These are phyloP conservation scores for Amanita jacksonii DNA, from an alignment of 768 basidiomycete genomes.

Conservation along the genomic window DNA sequence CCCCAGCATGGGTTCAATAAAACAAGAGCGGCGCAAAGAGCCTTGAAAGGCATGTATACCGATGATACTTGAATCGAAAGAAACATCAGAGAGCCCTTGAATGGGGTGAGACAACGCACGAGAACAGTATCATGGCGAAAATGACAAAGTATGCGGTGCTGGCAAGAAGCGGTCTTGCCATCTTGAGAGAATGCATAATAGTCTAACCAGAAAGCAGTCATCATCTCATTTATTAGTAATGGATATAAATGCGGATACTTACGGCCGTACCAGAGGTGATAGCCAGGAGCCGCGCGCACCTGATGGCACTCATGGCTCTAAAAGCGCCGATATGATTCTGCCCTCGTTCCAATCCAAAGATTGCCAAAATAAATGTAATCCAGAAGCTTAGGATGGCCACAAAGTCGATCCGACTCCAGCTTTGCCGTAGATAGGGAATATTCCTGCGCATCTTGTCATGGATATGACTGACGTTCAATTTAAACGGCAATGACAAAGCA, in stretches of 20 bases:
- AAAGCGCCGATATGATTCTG: slow-evolving; percentile 75
- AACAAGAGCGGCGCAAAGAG: slow-evolving; percentile 60
- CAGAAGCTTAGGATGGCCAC: slow-evolving; percentile 83
- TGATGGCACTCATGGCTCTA: slow-evolving; percentile 77
- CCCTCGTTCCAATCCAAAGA: slow-evolving; percentile 58
- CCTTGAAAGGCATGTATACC: slow-evolving; percentile 94
- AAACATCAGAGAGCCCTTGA: not conserved
- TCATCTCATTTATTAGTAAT: not conserved
- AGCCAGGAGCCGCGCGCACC: slow-evolving; percentile 73
- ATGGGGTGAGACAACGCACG: slow-evolving; percentile 36
- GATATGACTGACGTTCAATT: slow-evolving; percentile 44
- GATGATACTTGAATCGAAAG: slow-evolving; percentile 55
- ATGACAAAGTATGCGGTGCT: slow-evolving; percentile 87
- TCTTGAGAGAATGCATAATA: slow-evolving; percentile 89
- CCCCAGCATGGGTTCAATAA: slow-evolving; percentile 44
- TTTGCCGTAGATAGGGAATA: slow-evolving; percentile 85
- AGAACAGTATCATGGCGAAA: slow-evolving; percentile 84
- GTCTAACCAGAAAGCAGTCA: slow-evolving; percentile 28
- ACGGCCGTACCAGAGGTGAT: slow-evolving; percentile 91
- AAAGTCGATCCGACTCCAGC: slow-evolving; percentile 87
- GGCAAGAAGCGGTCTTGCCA: slow-evolving; percentile 80
- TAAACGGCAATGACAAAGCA: slow-evolving; percentile 50
- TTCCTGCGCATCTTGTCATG: slow-evolving; percentile 52
- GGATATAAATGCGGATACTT: slow-evolving; percentile 27
- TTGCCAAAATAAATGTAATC: slow-evolving; percentile 68